Percentiles rank a stretch among this genome's conserved stretches.
Evolutionary conservation across 148 eudicot species (phyloP).

Genomic region (Persicaria tinctoria): DNA sequence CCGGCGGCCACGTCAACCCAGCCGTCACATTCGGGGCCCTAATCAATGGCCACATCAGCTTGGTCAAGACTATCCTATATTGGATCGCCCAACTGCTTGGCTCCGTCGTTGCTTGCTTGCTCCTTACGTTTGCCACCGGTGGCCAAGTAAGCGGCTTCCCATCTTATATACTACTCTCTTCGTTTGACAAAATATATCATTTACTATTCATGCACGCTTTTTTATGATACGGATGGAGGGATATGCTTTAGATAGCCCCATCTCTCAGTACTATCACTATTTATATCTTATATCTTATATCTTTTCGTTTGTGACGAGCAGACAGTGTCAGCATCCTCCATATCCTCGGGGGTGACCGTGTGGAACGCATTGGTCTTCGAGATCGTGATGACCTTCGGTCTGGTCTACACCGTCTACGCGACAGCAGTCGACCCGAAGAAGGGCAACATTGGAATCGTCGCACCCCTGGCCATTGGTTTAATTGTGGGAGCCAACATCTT

Average conservation of each 20-base stretch:
- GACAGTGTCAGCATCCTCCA: slow-evolving; percentile 66
- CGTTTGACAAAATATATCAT: neutral
- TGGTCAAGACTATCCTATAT: slow-evolving; percentile 34
- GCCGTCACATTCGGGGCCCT: slow-evolving; percentile 68
- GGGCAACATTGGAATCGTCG: slow-evolving; percentile 38
- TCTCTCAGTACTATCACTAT: neutral
- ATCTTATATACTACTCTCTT: too few species aligned
- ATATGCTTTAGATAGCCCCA: neutral
- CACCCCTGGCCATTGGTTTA: slow-evolving; percentile 75
- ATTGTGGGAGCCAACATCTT: slow-evolving; percentile 83
- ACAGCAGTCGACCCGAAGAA: too few species aligned
- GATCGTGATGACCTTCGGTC: slow-evolving; percentile 86
- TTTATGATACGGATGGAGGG: neutral
- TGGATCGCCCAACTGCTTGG: slow-evolving; percentile 22
- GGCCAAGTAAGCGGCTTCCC: too few species aligned
- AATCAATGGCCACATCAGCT: slow-evolving; percentile 55
- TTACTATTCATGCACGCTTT: neutral
- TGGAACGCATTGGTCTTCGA: slow-evolving; percentile 73
- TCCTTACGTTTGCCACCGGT: too few species aligned
- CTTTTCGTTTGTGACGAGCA: slow-evolving; percentile 19
- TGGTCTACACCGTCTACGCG: neutral
- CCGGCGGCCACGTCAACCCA: slow-evolving; percentile 22
- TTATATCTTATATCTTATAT: neutral
- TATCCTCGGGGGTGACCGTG: slow-evolving; percentile 50
- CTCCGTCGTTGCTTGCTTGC: too few species aligned